These are phyloP conservation scores for Syzygium aqueum DNA, from an alignment of 345 rosid genomes.

Conservation along the genomic window DNA sequence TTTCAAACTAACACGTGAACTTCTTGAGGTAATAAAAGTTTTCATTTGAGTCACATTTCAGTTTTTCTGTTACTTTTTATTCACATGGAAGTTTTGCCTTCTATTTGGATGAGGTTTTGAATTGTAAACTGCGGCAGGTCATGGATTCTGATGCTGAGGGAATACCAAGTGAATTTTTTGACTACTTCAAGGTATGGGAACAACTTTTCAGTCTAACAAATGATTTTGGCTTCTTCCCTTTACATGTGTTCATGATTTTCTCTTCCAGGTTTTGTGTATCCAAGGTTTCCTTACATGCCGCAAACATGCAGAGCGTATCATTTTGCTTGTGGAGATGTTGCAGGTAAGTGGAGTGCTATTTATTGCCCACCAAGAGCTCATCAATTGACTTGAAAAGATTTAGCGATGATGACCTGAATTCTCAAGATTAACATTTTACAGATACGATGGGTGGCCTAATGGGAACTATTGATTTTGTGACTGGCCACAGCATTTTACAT, in stretches of 20 bases:
- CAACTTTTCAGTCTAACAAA: neutral
- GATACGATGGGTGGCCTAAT: neutral
- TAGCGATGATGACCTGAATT: neutral
- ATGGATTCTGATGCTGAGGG: constrained; percentile 99
- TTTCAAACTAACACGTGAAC: constrained; percentile 97
- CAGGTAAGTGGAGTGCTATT: constrained; percentile 44
- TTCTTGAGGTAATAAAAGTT: constrained; percentile 64
- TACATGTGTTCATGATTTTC: neutral
- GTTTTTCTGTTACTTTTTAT: neutral
- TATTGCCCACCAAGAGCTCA: neutral
- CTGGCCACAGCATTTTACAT: neutral
- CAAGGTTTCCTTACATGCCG: constrained; percentile 98
- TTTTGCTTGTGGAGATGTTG: constrained; percentile 97
- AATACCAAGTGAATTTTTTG: constrained; percentile 98
- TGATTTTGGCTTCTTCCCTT: neutral
- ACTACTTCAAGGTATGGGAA: constrained; percentile 81
- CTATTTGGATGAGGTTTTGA: neutral
- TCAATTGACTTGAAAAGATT: neutral
- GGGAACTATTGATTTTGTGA: neutral
- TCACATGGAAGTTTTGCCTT: neutral
- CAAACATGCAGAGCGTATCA: constrained; percentile 93
- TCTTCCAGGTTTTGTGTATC: constrained; percentile 77
- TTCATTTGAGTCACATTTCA: neutral
- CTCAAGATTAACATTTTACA: neutral
- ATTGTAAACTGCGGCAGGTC: constrained; percentile 37